A percentile compares a stretch with the other conserved stretches of the same genome.
Evolutionary conservation across 1,284 basidiomycete species (phyloP).

Genomic region (Fomitopsis pinicola): DNA sequence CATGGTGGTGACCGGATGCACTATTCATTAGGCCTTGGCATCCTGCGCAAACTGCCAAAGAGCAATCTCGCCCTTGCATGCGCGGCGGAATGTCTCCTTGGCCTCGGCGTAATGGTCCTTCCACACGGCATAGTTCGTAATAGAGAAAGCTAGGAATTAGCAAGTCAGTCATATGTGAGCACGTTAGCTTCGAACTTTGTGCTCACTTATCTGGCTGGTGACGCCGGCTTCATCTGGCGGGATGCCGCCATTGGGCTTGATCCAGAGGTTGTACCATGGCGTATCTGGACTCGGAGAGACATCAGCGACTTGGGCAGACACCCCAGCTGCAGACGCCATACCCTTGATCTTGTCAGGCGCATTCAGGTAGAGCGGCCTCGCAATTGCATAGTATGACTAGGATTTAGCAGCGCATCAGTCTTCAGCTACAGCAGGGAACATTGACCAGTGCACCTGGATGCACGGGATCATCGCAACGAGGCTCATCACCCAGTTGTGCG

Average conservation of each 20-base stretch:
- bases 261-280: slow-evolving; percentile 7
- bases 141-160: slow-evolving; percentile 4
- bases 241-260: neutral
- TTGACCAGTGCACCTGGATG: neutral
- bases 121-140: slow-evolving; percentile 1
- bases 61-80: slow-evolving; percentile 1
- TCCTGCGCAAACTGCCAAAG: neutral
- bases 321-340: neutral
- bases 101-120: slow-evolving; percentile 6
- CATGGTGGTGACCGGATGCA: no score
- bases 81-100: slow-evolving; percentile 1
- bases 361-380: neutral
- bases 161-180: no score
- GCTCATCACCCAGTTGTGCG: neutral
- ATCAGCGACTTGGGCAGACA: neutral
- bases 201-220: neutral
- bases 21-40: neutral
- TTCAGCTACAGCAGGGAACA: no score
- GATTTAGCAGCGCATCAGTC: no score
- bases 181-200: neutral
- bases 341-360: neutral
- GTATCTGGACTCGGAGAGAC: neutral
- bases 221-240: neutral
- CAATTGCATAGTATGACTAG: neutral
- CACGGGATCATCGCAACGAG: slow-evolving; percentile 9